Base-by-base conservation (phyloP, 2,329 filamentous ascomycete genomes). In the Rhynchosporium agropyri region DNA sequence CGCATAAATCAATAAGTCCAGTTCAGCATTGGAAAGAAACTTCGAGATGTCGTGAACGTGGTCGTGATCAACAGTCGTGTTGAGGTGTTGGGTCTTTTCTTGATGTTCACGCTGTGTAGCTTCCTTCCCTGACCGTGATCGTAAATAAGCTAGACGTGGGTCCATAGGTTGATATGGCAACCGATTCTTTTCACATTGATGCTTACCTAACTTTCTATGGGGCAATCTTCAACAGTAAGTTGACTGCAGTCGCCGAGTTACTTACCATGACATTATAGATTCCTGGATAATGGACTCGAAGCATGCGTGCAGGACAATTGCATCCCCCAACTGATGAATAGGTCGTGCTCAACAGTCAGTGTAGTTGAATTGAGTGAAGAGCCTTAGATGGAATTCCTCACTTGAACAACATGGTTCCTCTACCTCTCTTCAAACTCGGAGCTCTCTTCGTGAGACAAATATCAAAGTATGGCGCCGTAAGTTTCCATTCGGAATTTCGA, bases 381-480 rank as follows among this genome's bases (percentile, higher is more conserved):
- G 40, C 33, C 40, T 59, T 60, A 46, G 46, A 53, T 31, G 48
- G 46, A 33, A 20, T 26, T 28, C 12, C 50, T 15, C 45, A 6
- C 26, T 60, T 31, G 50, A 40, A 61, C 66, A 70, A 28, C 43
- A 89, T 89, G 86, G 86, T 89, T 50, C 81, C 85, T 61, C 78
- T 89, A 45, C 86, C 86, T 26, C 78, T 89, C 20, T 89, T 89
- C 77, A 89, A 89, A 77, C 83, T 89, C 68, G 86, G 82, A 28
- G 76, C 85, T 61, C 79, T 89, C 53, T 86, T 89, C 68, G 79
- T 89, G 71, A 82, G 84, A 69, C 86, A 89, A 72, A 76, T 89
- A 59, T 89, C 86, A 61, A 89, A 89, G 76, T 89, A 89, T 79
- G 86, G 86, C 72, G 86, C 86, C 61, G 86, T 89, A 82, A 69